A percentile compares a stretch with the other conserved stretches of the same genome.
Evolutionary conservation across 2,329 filamentous ascomycete species (phyloP).

Genomic region (Aspergillus proliferans): DNA sequence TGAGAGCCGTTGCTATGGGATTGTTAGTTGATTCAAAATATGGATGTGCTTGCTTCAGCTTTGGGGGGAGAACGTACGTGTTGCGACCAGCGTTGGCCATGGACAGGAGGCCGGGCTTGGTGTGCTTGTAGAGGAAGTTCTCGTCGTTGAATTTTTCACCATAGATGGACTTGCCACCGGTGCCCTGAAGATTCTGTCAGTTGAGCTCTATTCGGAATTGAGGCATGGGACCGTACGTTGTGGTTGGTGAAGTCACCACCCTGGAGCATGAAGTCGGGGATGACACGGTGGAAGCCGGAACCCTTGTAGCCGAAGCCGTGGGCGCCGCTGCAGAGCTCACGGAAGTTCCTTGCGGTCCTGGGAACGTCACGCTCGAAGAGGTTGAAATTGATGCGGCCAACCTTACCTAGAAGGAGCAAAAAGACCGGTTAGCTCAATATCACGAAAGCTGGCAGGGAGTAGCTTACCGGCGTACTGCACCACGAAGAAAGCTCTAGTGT

Average conservation of each 20-base stretch:
- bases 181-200: neutral
- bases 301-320: slow-evolving; percentile 50
- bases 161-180: slow-evolving; percentile 4
- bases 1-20: neutral
- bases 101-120: slow-evolving; percentile 3
- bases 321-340: neutral
- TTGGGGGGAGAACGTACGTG: slow-evolving; percentile 17
- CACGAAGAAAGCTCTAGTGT: too few relatives aligned
- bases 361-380: neutral
- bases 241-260: slow-evolving; percentile 48
- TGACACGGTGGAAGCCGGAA: slow-evolving; percentile 82
- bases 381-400: too few relatives aligned
- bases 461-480: too few relatives aligned
- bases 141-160: slow-evolving; percentile 8
- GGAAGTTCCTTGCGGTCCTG: neutral
- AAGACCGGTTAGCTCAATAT: too few relatives aligned
- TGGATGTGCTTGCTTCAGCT: neutral
- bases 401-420: too few relatives aligned
- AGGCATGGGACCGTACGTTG: neutral
- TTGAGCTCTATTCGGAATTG: too few relatives aligned
- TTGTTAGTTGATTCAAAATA: neutral
- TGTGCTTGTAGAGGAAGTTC: slow-evolving; percentile 4
- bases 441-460: too few relatives aligned
- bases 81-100: slow-evolving; percentile 4
- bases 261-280: slow-evolving; percentile 85